phyloP scores from a whole-genome alignment of 1,139 yeast species.

The Yarrowia galli region DNA sequence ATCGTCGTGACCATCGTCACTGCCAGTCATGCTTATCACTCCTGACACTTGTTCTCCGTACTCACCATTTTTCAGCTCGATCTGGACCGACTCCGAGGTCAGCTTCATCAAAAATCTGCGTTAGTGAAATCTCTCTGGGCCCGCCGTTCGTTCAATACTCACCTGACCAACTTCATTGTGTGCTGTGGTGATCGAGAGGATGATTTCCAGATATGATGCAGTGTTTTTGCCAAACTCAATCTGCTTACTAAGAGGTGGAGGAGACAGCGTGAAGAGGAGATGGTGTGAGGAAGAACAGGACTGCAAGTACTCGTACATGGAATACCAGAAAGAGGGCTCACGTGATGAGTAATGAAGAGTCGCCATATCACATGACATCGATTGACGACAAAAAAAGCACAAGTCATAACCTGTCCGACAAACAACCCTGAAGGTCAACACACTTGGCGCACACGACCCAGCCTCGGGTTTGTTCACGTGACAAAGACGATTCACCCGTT shows the following conservation, averaged over 20 bases:
- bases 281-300: too few relatives aligned
- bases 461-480: too few relatives aligned
- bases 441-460: too few relatives aligned
- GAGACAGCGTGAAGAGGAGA: not conserved
- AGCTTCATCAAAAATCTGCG: conserved; percentile 81
- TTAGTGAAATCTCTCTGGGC: conserved; percentile 11
- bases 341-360: too few relatives aligned
- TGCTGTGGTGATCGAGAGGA: conserved; percentile 14
- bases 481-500: too few relatives aligned
- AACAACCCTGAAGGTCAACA: too few relatives aligned
- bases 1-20: too few relatives aligned
- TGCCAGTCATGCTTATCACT: not conserved
- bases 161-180: conserved; percentile 63
- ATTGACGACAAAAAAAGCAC: too few relatives aligned
- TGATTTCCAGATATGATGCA: conserved; percentile 13
- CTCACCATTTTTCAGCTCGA: conserved; percentile 87
- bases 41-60: not conserved
- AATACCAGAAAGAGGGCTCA: too few relatives aligned
- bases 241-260: not conserved
- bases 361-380: too few relatives aligned
- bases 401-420: too few relatives aligned
- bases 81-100: conserved; percentile 85
- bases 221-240: conserved; percentile 31
- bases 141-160: conserved; percentile 39
- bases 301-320: too few relatives aligned